phyloP scores from a whole-genome alignment of 164 flowering plant genomes.

The Amborella trichopoda region DNA sequence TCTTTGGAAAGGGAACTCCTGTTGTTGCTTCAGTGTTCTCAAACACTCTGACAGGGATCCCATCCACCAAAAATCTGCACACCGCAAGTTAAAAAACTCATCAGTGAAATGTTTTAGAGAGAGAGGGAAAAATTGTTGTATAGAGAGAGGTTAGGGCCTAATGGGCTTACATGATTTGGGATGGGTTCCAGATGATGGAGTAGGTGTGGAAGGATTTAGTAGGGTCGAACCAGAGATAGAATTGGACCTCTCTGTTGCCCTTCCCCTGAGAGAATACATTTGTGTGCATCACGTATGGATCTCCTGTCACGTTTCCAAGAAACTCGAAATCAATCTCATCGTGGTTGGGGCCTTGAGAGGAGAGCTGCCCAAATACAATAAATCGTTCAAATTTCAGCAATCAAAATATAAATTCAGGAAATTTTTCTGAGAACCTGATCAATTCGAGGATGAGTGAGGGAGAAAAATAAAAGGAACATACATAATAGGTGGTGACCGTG shows the following conservation, averaged over 20 bases:
- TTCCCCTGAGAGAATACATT: constrained; percentile 7
- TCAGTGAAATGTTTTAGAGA: too few species aligned
- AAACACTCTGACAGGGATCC: constrained; percentile 1
- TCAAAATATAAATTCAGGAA: too few species aligned
- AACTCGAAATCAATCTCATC: constrained; percentile 9
- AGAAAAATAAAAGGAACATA: neutral
- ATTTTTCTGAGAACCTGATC: too few species aligned
- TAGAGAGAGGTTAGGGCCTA: too few species aligned
- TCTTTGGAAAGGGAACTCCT: constrained; percentile 3
- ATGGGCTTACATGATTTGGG: constrained; percentile 4
- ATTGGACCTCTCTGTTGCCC: constrained; percentile 9
- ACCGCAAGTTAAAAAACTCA: too few species aligned
- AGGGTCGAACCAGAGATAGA: constrained; percentile 7
- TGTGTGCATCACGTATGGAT: constrained; percentile 7
- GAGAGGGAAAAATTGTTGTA: too few species aligned
- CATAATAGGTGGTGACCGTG: constrained; percentile 16
- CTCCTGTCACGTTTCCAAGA: constrained; percentile 6
- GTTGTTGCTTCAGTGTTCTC: neutral
- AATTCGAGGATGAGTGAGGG: neutral
- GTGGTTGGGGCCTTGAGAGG: constrained; percentile 2
- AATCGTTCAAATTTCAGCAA: too few species aligned
- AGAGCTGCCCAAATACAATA: constrained; percentile 1
- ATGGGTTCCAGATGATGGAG: constrained; percentile 6
- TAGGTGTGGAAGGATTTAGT: constrained; percentile 5
- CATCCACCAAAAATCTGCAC: constrained; percentile 2